Percentiles rank a stretch among this genome's conserved stretches.
Conservation (phyloP, 306 rosid genomes). For the Spatholobus suberectus region DNA sequence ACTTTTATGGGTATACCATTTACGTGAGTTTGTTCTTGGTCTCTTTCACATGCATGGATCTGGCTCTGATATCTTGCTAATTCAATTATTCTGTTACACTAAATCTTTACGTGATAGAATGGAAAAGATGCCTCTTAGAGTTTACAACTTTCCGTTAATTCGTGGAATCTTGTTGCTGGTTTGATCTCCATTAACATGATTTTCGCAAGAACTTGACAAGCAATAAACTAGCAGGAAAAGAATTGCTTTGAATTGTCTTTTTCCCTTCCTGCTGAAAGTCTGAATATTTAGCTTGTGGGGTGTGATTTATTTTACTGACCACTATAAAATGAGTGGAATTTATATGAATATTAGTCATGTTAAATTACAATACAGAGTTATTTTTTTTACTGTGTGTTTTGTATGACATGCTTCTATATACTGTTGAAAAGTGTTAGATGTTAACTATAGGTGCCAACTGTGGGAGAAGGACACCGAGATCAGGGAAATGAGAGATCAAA, state of each 20-base stretch:
- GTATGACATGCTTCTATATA: conserved; percentile 20
- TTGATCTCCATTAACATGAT: conserved; percentile 8
- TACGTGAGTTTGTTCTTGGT: conserved; percentile 8
- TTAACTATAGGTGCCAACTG: conserved; percentile 75
- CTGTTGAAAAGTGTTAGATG: conserved; percentile 32
- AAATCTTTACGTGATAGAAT: not conserved
- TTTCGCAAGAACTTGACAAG: not conserved
- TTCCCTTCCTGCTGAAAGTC: conserved; percentile 13
- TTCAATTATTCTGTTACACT: not conserved
- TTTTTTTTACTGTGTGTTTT: conserved; percentile 4
- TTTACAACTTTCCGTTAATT: not conserved
- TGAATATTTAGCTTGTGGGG: conserved; percentile 22
- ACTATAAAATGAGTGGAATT: not conserved
- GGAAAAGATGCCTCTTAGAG: not conserved
- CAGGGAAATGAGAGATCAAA: conserved; percentile 95
- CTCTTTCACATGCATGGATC: conserved; percentile 1
- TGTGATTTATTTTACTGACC: conserved; percentile 17
- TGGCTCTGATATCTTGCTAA: not conserved
- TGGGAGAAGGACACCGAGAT: conserved; percentile 93
- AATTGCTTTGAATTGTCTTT: not conserved
- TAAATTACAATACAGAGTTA: not conserved
- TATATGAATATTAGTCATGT: conserved; percentile 18
- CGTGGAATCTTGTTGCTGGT: conserved; percentile 3
- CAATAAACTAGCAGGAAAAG: not conserved
- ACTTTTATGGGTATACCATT: not conserved